Evolutionary conservation across 2,329 filamentous ascomycete species (phyloP).

Genomic region (Annulohypoxylon truncatum): DNA sequence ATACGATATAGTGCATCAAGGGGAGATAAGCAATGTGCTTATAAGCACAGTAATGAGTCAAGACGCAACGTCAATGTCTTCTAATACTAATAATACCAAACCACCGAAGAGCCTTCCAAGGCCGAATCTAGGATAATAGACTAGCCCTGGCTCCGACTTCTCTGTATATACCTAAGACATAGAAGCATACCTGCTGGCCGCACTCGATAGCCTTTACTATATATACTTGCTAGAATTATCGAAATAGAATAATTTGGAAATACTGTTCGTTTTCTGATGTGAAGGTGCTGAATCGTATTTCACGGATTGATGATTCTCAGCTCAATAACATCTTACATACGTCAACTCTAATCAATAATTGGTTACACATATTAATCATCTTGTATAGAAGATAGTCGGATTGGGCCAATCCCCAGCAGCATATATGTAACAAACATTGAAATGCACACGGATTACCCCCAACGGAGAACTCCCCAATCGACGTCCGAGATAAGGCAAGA

Average conservation of each 20-base stretch:
- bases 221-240: slow-evolving; percentile 18
- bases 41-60: slow-evolving; percentile 37
- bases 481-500: slow-evolving; percentile 18
- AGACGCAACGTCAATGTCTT: slow-evolving; percentile 28
- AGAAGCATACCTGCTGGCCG: slow-evolving; percentile 1
- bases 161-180: slow-evolving; percentile 33
- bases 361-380: no score
- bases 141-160: slow-evolving; percentile 9
- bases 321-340: no score
- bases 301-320: no score
- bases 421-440: no score
- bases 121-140: not conserved
- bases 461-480: slow-evolving; percentile 42
- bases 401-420: not conserved
- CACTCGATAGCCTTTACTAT: slow-evolving; percentile 11
- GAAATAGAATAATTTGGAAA: slow-evolving; percentile 23
- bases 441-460: slow-evolving; percentile 36
- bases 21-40: slow-evolving; percentile 26
- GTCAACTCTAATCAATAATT: no score
- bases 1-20: not conserved
- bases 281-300: no score
- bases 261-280: no score
- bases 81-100: slow-evolving; percentile 35
- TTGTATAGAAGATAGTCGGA: not conserved
- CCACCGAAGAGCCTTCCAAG: not conserved